These are phyloP conservation scores for Pseudogymnoascus sp. DNA, from an alignment of 2,329 filamentous ascomycete species.

Conservation along the genomic window DNA sequence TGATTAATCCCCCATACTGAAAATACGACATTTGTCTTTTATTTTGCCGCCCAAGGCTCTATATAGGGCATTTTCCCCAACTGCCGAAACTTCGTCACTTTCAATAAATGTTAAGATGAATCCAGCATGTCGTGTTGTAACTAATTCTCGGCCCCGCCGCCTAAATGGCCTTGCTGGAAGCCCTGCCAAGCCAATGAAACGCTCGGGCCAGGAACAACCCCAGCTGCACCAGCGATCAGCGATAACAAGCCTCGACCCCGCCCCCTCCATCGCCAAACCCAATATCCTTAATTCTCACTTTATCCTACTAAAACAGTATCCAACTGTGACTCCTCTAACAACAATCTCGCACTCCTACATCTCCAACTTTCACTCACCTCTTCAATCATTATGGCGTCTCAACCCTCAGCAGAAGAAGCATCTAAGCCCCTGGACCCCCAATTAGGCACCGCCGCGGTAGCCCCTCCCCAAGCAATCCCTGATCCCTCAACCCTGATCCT, in stretches of 20 bases:
- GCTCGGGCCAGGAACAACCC: neutral
- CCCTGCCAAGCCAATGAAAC: neutral
- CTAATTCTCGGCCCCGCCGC: neutral
- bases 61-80: neutral
- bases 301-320: neutral
- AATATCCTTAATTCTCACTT: neutral
- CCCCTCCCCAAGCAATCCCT: neutral
- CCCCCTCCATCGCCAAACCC: neutral
- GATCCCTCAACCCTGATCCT: neutral
- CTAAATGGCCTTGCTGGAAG: neutral
- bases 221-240: neutral
- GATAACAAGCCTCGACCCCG: constrained; percentile 4
- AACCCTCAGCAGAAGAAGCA: neutral
- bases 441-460: neutral
- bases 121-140: neutral
- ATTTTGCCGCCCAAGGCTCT: neutral
- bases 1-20: neutral
- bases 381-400: neutral
- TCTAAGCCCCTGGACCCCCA: neutral
- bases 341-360: neutral
- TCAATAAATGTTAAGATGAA: neutral
- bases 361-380: neutral
- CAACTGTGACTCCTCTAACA: neutral
- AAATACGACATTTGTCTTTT: neutral
- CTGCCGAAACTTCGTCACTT: neutral